Base-by-base conservation (phyloP, 2,329 filamentous ascomycete species). In the Knufia petricola region DNA sequence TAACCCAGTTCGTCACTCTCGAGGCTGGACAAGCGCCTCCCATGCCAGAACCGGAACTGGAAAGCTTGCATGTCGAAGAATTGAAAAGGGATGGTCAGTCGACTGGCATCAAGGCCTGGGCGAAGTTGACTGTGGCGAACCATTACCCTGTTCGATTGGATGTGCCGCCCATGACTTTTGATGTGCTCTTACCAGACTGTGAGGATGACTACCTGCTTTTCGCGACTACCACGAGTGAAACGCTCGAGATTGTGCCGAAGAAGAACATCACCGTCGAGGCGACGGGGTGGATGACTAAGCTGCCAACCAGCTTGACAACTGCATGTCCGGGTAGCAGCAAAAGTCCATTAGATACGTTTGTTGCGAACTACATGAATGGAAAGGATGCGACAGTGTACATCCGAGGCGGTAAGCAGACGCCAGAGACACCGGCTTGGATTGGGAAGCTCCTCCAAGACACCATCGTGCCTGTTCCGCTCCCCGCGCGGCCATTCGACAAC, bases 171-270 rank as follows among this genome's bases (percentile, higher is more conserved):
- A 79, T 96, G 50, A 81, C 79, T 0, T 95, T 96, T 61, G 82
- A 89, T 54, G 79, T 96, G 24, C 72, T 95, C 40, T 82, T 96
- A 4, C 82, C 87, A 37, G 87, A 87, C 53, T 98, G 92, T 66
- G 73, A 77, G 21, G 71, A 77, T 3, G 70, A 78, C 19, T 80
- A 82, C 54, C 92, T 98, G 58, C 73, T 80, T 55, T 76, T 96
- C 48, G 89, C 87, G 2, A 79, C 85, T 58, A 87, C 86, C 6
- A 73, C 74, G 15, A 94, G 87, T 1, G 74, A 76, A 15, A 67
- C 73, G 32, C 69, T 95, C 28, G 66, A 79, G 30, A 74, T 96
- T 10, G 69, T 78, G 46, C 84, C 90, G 20, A 76, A 79, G 30
- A 69, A 78, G 3, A 75, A 84, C 39, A 77, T 95, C 15, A 70